phyloP scores from a whole-genome alignment of 345 rosid genomes.

The Eucalyptus cladocalyx region DNA sequence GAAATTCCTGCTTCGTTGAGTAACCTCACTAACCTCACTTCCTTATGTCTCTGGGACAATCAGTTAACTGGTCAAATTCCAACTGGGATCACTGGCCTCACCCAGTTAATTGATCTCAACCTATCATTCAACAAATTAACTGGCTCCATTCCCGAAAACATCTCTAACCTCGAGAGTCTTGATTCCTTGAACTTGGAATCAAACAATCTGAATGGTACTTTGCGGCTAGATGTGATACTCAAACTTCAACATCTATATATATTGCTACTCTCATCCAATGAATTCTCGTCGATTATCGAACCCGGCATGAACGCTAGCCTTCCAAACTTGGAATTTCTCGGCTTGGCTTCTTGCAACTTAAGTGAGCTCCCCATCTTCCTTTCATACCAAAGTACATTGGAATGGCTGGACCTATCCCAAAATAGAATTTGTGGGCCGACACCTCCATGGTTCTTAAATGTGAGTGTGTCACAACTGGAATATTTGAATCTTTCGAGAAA shows the following conservation, averaged over 20 bases:
- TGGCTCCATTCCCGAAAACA: conserved; percentile 3
- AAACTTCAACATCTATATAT: not conserved
- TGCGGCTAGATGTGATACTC: not conserved
- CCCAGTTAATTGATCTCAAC: not conserved
- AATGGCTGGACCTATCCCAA: not conserved
- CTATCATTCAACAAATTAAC: not conserved
- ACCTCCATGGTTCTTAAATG: not conserved
- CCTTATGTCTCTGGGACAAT: fast-evolving
- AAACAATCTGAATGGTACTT: not conserved
- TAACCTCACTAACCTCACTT: no score
- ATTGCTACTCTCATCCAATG: no score
- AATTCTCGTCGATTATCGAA: no score
- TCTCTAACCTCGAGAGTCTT: not conserved
- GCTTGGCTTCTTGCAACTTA: conserved; percentile 5
- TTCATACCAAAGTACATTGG: not conserved
- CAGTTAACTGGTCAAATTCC: not conserved
- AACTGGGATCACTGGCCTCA: not conserved
- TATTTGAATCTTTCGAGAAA: no score
- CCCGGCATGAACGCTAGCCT: no score
- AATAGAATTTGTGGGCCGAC: conserved; percentile 1
- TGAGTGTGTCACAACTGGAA: no score
- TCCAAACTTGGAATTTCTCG: fast-evolving
- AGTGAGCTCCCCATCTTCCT: conserved; percentile 7
- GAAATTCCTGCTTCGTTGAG: not conserved
- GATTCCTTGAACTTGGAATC: not conserved